Base-by-base conservation (phyloP, 345 rosid genomes). In the Jatropha curcas region DNA sequence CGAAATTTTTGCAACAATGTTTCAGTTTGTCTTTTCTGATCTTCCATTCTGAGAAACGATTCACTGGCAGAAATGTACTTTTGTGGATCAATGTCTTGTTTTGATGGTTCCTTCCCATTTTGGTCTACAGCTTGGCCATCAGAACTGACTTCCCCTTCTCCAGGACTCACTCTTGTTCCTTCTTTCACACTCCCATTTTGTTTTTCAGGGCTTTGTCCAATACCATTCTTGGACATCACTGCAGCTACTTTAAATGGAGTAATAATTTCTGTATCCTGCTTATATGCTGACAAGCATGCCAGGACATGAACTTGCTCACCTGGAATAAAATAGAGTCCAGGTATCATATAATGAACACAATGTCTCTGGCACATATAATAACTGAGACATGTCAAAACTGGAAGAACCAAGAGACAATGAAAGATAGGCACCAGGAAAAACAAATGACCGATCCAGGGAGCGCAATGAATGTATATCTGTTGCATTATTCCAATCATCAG, bases 231-330 rank as follows among this genome's bases (percentile, higher is more conserved):
- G 76, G 86, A 82, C 90, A 93, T 91, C 22, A 90, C 86, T 25
- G 93, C 99, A 83, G 98, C 97, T 76, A 93, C 92, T 77, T 90
- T 91, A 79, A 93, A 90, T 43, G 98, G 98, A 62, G 99, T 91
- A 67, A 93, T 91, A 71, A 90, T 83, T 87, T 91, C 98, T 57
- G 83, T 71, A 60, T 93, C 97, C 79, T 84, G 91, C 85, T 88
- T 87, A 73, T 73, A 82, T 1, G 89, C 91, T 48, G 96, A 88
- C 85, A 96, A 87, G 82, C 98, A 93, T 64, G 97, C 99, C 70
- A 93, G 71, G 59, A 96, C 80, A 73, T 91, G 97, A 75, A 91
- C 78, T 84, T 93, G 94, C 73, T 96, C 99, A 73, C 99, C 99
- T 93, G 82, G 65, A 83, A 77, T 70, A 67, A 67, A 72, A 78